Conservation (phyloP, 495 filamentous ascomycete genomes). For the Durotheca rogersii region DNA sequence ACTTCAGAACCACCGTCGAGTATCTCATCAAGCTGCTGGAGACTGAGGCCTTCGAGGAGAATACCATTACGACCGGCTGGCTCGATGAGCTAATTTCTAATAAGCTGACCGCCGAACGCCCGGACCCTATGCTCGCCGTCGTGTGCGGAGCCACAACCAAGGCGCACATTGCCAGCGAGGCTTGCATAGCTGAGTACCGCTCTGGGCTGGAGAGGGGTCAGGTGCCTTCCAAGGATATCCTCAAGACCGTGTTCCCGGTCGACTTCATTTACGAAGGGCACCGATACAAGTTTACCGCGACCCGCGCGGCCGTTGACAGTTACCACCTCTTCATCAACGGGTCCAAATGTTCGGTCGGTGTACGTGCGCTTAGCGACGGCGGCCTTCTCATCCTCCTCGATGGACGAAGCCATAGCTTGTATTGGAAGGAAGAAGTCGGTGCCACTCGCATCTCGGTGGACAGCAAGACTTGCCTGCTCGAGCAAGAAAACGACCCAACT, state of each 20-base stretch:
- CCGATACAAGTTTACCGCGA: slow-evolving; percentile 98
- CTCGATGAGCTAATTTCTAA: slow-evolving; percentile 98
- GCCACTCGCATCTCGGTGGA: slow-evolving; percentile 95
- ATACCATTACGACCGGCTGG: slow-evolving; percentile 99
- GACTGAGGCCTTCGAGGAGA: slow-evolving; percentile 97
- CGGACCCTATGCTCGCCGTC: slow-evolving; percentile 86
- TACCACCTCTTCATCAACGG: slow-evolving; percentile 99
- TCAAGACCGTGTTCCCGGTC: slow-evolving; percentile 96
- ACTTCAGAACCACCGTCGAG: slow-evolving; percentile 97
- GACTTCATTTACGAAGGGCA: slow-evolving; percentile 98
- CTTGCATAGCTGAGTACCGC: slow-evolving; percentile 81
- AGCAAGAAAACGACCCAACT: slow-evolving; percentile 99
- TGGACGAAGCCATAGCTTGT: slow-evolving; percentile 94
- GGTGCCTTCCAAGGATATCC: slow-evolving; percentile 90
- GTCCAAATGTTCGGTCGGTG: slow-evolving; percentile 91
- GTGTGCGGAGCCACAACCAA: slow-evolving; percentile 94
- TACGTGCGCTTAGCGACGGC: slow-evolving; percentile 89
- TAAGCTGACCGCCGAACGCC: slow-evolving; percentile 93
- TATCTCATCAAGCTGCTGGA: slow-evolving; percentile 99
- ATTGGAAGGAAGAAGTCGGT: slow-evolving; percentile 98
- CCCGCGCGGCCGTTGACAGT: slow-evolving; percentile 86
- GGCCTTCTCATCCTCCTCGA: slow-evolving; percentile 88
- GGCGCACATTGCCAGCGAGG: slow-evolving; percentile 89
- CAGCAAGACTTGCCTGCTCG: slow-evolving; percentile 93
- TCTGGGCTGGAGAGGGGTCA: slow-evolving; percentile 94